A percentile compares a stretch with the other conserved stretches of the same genome.
Evolutionary conservation across 148 eudicot species (phyloP).

Genomic region (Polygonum aviculare): DNA sequence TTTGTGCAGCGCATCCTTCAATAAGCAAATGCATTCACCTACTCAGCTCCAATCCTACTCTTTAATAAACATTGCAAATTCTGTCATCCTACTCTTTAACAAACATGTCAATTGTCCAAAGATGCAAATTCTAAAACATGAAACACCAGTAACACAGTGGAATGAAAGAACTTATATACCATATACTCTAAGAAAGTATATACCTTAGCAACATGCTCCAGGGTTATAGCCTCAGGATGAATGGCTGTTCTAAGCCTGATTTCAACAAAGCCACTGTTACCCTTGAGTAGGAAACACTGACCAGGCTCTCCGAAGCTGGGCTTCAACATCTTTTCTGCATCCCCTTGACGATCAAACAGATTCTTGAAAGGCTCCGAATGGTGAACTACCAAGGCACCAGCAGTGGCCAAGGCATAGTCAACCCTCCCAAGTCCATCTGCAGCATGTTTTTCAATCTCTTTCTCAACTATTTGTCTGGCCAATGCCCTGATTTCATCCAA

Average conservation of each 20-base stretch:
- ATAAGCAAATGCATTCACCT: neutral
- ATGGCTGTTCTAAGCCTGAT: constrained; percentile 64
- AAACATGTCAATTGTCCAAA: too few species aligned
- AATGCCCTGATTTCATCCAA: constrained; percentile 54
- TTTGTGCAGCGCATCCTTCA: neutral
- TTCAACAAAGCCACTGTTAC: constrained; percentile 62
- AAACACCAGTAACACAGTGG: neutral
- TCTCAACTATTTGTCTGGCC: constrained; percentile 60
- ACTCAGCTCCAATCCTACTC: too few species aligned
- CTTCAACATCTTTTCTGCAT: constrained; percentile 53
- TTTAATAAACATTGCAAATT: too few species aligned
- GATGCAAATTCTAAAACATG: neutral
- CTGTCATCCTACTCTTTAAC: too few species aligned
- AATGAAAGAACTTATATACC: neutral
- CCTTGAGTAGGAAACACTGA: constrained; percentile 70
- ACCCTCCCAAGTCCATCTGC: constrained; percentile 86
- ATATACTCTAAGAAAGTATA: constrained; percentile 1
- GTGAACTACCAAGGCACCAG: constrained; percentile 45
- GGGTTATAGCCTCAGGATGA: constrained; percentile 69
- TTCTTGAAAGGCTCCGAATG: constrained; percentile 42
- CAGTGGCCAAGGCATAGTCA: constrained; percentile 61
- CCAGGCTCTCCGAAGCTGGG: constrained; percentile 95
- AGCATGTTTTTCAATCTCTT: constrained; percentile 66
- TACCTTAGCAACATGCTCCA: constrained; percentile 90
- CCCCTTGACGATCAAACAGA: constrained; percentile 8